These are phyloP conservation scores for Colletotrichum viniferum DNA, from an alignment of 2,329 filamentous ascomycete species.

Conservation along the genomic window DNA sequence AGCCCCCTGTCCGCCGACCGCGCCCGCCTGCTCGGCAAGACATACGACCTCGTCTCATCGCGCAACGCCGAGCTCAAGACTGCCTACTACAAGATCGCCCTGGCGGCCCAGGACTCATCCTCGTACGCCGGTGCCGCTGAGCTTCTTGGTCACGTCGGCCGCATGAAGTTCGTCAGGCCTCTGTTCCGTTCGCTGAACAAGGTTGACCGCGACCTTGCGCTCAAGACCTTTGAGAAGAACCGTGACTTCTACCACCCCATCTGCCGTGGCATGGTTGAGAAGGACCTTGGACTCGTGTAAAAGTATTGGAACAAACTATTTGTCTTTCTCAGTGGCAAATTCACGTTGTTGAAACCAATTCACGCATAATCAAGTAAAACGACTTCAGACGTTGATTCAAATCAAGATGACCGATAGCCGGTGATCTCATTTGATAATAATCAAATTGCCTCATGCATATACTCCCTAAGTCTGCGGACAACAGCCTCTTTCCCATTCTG, in stretches of 20 bases:
- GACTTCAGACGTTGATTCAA: too few species aligned
- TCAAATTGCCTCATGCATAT: too few species aligned
- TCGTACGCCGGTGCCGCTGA: conserved; percentile 75
- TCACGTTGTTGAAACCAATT: too few species aligned
- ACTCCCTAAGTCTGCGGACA: too few species aligned
- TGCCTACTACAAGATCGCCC: conserved; percentile 79
- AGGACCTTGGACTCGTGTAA: conserved; percentile 64
- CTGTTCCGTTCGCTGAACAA: conserved; percentile 78
- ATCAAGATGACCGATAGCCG: too few species aligned
- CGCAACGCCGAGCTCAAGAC: conserved; percentile 86
- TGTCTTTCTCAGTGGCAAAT: too few species aligned
- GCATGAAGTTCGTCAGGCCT: conserved; percentile 97
- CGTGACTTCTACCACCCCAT: conserved; percentile 96
- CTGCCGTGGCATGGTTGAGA: conserved; percentile 83
- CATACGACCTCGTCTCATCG: conserved; percentile 76
- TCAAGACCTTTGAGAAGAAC: conserved; percentile 85
- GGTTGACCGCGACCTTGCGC: conserved; percentile 74
- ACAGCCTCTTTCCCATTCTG: too few species aligned
- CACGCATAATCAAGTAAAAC: too few species aligned
- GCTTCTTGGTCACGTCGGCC: conserved; percentile 79
- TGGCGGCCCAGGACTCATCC: conserved; percentile 73
- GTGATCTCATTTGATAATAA: too few species aligned
- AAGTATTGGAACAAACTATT: too few species aligned
- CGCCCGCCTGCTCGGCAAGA: conserved; percentile 73
- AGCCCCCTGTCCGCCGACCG: conserved; percentile 67